Evolutionary conservation across 1,284 basidiomycete species (phyloP).

Genomic region (Cystobasidiaceae sp.): DNA sequence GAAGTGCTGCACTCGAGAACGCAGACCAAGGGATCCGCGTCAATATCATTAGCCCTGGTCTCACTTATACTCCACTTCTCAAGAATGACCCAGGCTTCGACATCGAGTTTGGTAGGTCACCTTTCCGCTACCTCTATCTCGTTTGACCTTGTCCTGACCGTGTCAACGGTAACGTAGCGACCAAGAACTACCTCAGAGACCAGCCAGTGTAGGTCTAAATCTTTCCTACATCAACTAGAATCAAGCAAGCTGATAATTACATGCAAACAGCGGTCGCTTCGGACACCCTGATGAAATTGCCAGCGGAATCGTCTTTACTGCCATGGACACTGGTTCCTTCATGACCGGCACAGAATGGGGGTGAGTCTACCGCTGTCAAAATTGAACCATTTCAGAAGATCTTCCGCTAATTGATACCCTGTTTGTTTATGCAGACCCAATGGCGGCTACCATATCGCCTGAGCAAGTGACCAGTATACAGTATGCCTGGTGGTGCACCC

Average conservation of each 20-base stretch:
- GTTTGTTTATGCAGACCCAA: no score
- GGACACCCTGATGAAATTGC: neutral
- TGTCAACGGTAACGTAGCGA: neutral
- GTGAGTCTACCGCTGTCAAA: no score
- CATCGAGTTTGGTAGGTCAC: neutral
- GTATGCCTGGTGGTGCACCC: no score
- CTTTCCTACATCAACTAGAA: neutral
- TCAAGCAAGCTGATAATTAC: neutral
- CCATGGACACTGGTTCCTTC: neutral
- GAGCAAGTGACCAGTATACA: no score
- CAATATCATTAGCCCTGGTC: neutral
- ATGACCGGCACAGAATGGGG: neutral
- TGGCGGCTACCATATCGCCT: no score
- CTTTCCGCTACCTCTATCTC: no score
- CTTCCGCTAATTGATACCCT: no score
- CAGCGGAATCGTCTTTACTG: neutral
- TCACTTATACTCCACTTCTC: neutral
- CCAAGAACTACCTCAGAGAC: neutral
- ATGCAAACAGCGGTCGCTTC: neutral
- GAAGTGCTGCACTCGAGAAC: neutral
- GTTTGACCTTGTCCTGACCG: neutral
- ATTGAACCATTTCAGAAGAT: no score
- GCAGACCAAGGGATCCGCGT: neutral
- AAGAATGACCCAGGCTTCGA: neutral
- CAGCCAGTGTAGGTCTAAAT: neutral